Conservation (phyloP, 805 yeast genomes). For the Yamadazyma paraphyllophila region DNA sequence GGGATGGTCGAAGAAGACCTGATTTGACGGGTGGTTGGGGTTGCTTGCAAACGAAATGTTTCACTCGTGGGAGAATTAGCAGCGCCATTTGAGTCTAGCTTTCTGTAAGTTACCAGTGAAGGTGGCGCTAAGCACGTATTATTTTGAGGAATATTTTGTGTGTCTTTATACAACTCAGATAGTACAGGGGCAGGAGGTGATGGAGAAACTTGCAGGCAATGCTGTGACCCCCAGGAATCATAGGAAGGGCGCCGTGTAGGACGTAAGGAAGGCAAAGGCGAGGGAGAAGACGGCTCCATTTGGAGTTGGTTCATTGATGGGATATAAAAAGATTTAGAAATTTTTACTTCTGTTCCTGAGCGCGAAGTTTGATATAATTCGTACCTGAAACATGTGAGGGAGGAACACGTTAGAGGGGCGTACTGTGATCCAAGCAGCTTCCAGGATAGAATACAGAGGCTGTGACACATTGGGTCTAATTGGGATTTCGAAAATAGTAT, state of each 20-base stretch:
- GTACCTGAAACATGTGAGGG: constrained; percentile 8
- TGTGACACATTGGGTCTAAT: no score
- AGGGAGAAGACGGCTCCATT: constrained; percentile 7
- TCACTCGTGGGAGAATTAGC: background rate
- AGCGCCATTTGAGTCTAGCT: background rate
- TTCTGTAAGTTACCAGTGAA: background rate
- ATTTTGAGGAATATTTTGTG: background rate
- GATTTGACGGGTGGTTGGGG: background rate
- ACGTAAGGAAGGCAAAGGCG: background rate
- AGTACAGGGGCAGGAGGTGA: background rate
- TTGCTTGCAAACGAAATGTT: background rate
- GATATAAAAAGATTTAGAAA: background rate
- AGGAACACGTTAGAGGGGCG: background rate
- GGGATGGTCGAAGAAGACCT: background rate
- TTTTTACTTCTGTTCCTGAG: constrained; percentile 7
- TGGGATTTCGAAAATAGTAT: no score
- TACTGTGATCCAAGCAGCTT: no score
- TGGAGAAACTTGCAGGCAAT: background rate
- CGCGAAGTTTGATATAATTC: constrained; percentile 7
- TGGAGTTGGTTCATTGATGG: constrained; percentile 6
- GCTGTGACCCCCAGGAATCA: background rate
- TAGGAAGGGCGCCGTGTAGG: background rate
- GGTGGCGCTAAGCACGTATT: background rate
- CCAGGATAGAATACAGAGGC: no score
- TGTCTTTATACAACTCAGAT: background rate